These are phyloP conservation scores for Lentinula boryana DNA, from an alignment of 768 basidiomycete species.

Conservation along the genomic window DNA sequence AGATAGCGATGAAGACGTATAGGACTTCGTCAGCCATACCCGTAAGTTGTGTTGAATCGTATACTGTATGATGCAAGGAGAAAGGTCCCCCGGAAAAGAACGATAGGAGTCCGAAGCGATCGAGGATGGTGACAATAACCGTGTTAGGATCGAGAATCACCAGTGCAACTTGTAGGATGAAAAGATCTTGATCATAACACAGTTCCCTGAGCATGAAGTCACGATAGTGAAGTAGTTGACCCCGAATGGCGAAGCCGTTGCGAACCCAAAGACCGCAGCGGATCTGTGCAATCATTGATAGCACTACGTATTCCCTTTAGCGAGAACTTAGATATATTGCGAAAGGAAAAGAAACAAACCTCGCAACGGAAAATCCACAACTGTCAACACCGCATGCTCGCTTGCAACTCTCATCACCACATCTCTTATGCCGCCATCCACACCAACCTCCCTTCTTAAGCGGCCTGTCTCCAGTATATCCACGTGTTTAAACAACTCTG, in stretches of 20 bases:
- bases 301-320: slow-evolving; percentile 36
- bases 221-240: slow-evolving; percentile 92
- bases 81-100: slow-evolving; percentile 63
- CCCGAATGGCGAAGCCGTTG: slow-evolving; percentile 93
- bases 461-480: slow-evolving; percentile 55
- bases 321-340: background rate
- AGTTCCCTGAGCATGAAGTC: slow-evolving; percentile 94
- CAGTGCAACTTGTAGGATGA: slow-evolving; percentile 82
- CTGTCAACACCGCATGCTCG: slow-evolving; percentile 62
- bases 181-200: slow-evolving; percentile 94
- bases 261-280: slow-evolving; percentile 95
- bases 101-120: slow-evolving; percentile 76
- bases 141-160: slow-evolving; percentile 72
- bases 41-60: slow-evolving; percentile 65
- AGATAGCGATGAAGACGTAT: slow-evolving; percentile 79
- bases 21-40: slow-evolving; percentile 92
- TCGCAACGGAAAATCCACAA: slow-evolving; percentile 86
- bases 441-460: slow-evolving; percentile 40
- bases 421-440: slow-evolving; percentile 46
- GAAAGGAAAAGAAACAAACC: slow-evolving; percentile 40
- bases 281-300: slow-evolving; percentile 92
- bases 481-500: slow-evolving; percentile 83
- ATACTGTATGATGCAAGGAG: slow-evolving; percentile 45
- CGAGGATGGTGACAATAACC: slow-evolving; percentile 81
- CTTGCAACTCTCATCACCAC: slow-evolving; percentile 56